Conservation (phyloP, 202 grass and related monocot species). For the Eragrostis tef region DNA sequence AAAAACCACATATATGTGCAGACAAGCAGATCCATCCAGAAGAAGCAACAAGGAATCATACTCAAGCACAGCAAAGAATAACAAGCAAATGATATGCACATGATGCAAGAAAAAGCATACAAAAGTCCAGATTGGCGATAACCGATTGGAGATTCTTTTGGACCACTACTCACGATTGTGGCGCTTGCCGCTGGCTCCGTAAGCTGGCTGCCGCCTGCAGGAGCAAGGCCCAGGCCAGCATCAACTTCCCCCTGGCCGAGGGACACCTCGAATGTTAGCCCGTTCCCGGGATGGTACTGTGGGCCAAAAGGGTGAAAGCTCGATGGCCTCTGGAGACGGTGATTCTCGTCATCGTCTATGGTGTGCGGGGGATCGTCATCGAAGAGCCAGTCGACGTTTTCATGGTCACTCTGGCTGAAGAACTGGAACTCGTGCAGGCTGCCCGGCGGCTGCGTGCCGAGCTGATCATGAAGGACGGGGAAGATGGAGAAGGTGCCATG, state of each 20-base stretch:
- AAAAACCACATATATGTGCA: not conserved
- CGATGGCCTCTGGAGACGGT: not conserved
- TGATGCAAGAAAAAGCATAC: not conserved
- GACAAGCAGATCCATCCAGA: not conserved
- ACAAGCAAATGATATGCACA: not conserved
- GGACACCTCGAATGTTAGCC: conserved; percentile 54
- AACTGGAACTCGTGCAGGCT: conserved; percentile 68
- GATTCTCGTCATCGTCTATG: not conserved
- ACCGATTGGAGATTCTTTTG: not conserved
- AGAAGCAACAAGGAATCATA: not conserved
- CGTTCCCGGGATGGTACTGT: conserved; percentile 27
- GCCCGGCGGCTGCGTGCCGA: not conserved
- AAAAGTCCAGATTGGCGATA: not conserved
- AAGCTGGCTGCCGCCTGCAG: not conserved
- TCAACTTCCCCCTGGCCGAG: conserved; percentile 34
- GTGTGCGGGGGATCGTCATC: conserved; percentile 42
- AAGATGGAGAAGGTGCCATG: conserved; percentile 11
- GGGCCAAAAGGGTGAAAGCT: not conserved
- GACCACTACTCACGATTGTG: conserved; percentile 66
- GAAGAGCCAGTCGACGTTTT: conserved; percentile 60
- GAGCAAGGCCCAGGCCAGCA: conserved; percentile 8
- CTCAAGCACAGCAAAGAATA: not conserved
- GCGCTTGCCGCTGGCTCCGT: conserved; percentile 35
- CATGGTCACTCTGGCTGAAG: conserved; percentile 61
- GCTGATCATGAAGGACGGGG: conserved; percentile 15